phyloP scores from a whole-genome alignment of 2,329 filamentous ascomycete species.

The Basipetospora chlamydospora region DNA sequence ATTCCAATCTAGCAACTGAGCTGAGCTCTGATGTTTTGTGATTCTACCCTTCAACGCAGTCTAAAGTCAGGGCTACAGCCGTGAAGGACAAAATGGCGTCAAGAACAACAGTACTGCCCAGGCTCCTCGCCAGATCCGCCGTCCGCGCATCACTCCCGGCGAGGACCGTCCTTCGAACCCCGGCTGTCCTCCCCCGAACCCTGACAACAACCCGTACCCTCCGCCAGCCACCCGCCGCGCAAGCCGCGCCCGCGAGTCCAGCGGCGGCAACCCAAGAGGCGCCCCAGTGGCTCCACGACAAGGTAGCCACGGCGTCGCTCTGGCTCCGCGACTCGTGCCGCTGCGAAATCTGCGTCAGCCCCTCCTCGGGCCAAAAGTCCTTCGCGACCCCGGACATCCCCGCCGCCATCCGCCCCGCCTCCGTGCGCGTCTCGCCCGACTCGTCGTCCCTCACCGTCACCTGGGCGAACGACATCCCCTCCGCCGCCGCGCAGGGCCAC shows the following conservation, averaged over 20 bases:
- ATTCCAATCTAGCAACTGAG: too few relatives aligned
- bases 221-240: not conserved
- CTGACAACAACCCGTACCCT: not conserved
- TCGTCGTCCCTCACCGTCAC: slow-evolving; percentile 36
- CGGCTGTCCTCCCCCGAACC: not conserved
- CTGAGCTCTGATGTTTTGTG: too few relatives aligned
- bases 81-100: too few relatives aligned
- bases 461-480: slow-evolving; percentile 39
- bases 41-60: too few relatives aligned
- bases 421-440: slow-evolving; percentile 15
- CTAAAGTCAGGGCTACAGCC: too few relatives aligned
- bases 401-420: slow-evolving; percentile 15
- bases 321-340: slow-evolving; percentile 39
- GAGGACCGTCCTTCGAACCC: not conserved
- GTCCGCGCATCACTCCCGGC: not conserved
- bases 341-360: slow-evolving; percentile 37
- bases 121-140: slow-evolving; percentile 1
- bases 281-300: slow-evolving; percentile 7
- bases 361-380: slow-evolving; percentile 44
- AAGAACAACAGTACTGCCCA: not conserved
- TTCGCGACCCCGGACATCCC: slow-evolving; percentile 29
- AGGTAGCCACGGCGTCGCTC: slow-evolving; percentile 6
- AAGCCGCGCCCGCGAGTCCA: not conserved
- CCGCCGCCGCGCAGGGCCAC: slow-evolving; percentile 16
- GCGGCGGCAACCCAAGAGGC: not conserved